Evolutionary conservation across 2,329 filamentous ascomycete genomes (phyloP).

Genomic region (Colletotrichum incanum): DNA sequence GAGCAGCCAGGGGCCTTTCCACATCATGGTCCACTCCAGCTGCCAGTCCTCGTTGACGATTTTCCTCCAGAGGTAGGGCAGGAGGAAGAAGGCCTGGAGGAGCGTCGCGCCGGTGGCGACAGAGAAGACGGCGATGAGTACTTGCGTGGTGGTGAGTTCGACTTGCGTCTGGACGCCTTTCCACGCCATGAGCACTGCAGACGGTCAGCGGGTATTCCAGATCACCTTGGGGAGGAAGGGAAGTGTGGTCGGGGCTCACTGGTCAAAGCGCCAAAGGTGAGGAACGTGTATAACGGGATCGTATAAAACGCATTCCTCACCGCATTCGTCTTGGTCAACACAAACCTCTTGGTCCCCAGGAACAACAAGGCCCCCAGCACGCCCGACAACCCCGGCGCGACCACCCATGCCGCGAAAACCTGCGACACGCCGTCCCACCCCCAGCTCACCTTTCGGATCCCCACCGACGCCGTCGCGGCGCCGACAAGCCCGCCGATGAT

Average conservation of each 20-base stretch:
- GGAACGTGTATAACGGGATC: conserved; percentile 57
- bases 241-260: conserved; percentile 48
- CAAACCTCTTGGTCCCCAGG: conserved; percentile 52
- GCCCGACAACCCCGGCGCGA: conserved; percentile 55
- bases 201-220: background rate
- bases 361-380: conserved; percentile 53
- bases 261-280: conserved; percentile 54
- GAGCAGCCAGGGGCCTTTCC: conserved; percentile 64
- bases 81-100: conserved; percentile 63
- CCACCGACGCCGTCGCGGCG: conserved; percentile 55
- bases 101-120: conserved; percentile 59
- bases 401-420: conserved; percentile 57
- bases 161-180: conserved; percentile 52
- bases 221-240: background rate
- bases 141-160: conserved; percentile 45
- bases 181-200: conserved; percentile 67
- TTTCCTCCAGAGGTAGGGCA: conserved; percentile 67
- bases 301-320: conserved; percentile 52
- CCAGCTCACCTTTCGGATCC: conserved; percentile 56
- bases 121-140: conserved; percentile 58
- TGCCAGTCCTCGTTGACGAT: conserved; percentile 68
- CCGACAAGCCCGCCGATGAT: conserved; percentile 62
- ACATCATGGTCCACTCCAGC: conserved; percentile 63
- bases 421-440: conserved; percentile 55
- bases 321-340: conserved; percentile 50